Base-by-base conservation (phyloP, 2,329 filamentous ascomycete species). In the Fusarium sp. region DNA sequence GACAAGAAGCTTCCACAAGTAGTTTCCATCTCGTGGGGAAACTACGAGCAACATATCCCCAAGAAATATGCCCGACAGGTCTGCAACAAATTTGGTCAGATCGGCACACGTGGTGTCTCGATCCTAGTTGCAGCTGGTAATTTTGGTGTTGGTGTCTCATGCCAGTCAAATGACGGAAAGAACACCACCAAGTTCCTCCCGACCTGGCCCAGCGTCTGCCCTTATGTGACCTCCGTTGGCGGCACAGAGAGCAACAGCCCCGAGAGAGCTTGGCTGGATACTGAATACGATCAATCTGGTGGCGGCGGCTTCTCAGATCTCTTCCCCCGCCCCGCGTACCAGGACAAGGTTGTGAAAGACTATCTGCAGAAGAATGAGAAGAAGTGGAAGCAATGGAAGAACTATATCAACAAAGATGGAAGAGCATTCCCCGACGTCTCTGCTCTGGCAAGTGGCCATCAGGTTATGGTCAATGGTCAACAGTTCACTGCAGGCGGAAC, bases 11-110 rank as follows among this genome's bases (percentile, higher is more conserved):
- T 93, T 0, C 91, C 92, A 0, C 85, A 88, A 7, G 88, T 92
- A 22, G 84, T 94, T 45, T 87, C 86, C 44, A 91, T 90, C n/a
- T 93, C 91, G 0, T 94, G 93, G 76, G 91, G 90, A 31, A 90
- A 92, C 72, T 85, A 90, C 50, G 92, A 94, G 76, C 90, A 91
- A 77, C 86, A 85, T 7, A 83, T 93, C 0, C 90, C 90, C 0
- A 80, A 81, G 27, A 81, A 84, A 7, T 93, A 93, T 77, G 87
- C 89, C 12, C 83, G 74, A 17, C 80, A 81, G 15, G 79, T 83
- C 17, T 86, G 87, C 74, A 84, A 87, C 62, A 86, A 89, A 25
- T 93, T 92, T 80, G 85, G 85, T 36, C 88, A 91, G 67, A 86
- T 94, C 9, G 90, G 90, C 27, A 85, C 88, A 3, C 88, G 91